A percentile compares a stretch with the other conserved stretches of the same genome.
phyloP scores from a whole-genome alignment of 2,329 filamentous ascomycete genomes.

The Colletotrichum zoysiae region DNA sequence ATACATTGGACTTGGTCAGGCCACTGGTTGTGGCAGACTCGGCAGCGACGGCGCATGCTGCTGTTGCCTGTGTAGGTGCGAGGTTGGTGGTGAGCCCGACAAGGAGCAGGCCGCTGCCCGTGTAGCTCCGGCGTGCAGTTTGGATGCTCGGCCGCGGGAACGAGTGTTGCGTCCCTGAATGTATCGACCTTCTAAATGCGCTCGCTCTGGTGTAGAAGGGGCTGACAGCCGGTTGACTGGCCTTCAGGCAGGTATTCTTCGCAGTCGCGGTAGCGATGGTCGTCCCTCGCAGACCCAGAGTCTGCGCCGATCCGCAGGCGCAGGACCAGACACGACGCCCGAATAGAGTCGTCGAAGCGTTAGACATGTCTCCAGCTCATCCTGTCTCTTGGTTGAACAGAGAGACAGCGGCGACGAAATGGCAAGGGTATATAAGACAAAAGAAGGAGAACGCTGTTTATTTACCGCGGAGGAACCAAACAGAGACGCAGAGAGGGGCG shows the following conservation, averaged over 20 bases:
- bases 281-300: constrained; percentile 33
- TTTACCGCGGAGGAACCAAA: constrained; percentile 19
- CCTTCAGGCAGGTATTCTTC: constrained; percentile 15
- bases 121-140: constrained; percentile 63
- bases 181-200: constrained; percentile 30
- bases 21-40: constrained; percentile 51
- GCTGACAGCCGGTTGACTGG: constrained; percentile 20
- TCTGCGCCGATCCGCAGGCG: constrained; percentile 43
- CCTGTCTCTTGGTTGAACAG: constrained; percentile 41
- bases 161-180: constrained; percentile 25
- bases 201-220: constrained; percentile 13
- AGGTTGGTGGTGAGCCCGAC: constrained; percentile 58
- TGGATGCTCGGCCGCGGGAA: constrained; percentile 42
- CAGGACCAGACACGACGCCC: constrained; percentile 52
- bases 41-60: constrained; percentile 54
- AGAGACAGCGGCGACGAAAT: constrained; percentile 7
- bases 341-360: constrained; percentile 48
- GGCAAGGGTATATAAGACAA: neutral
- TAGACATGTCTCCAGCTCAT: constrained; percentile 59
- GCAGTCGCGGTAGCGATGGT: constrained; percentile 19
- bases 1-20: constrained; percentile 48
- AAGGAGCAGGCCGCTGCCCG: constrained; percentile 67
- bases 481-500: constrained; percentile 11
- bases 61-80: constrained; percentile 54
- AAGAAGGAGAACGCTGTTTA: constrained; percentile 1